These are phyloP conservation scores for Xylaria telfairii DNA, from an alignment of 495 filamentous ascomycete species.

Conservation along the genomic window DNA sequence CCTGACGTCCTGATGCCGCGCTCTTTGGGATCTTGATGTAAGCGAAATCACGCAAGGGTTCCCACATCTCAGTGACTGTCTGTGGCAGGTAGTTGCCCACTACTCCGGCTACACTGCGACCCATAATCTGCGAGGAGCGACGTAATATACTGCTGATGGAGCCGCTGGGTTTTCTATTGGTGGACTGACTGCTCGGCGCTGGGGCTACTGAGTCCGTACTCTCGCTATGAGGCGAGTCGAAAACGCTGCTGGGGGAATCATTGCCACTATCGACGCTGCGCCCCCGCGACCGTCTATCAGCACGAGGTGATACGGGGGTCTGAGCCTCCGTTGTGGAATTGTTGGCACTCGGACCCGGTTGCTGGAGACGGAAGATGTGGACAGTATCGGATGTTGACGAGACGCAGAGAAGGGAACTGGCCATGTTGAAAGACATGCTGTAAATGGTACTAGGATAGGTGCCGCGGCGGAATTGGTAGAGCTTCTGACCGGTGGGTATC, in stretches of 20 bases:
- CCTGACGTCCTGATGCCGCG: slow-evolving; percentile 41
- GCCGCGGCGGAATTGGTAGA: slow-evolving; percentile 93
- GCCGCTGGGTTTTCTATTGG: slow-evolving; percentile 58
- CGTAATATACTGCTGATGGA: slow-evolving; percentile 88
- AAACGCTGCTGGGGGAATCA: slow-evolving; percentile 51
- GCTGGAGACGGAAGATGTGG: slow-evolving; percentile 85
- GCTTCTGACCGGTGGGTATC: slow-evolving; percentile 84
- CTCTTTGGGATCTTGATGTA: slow-evolving; percentile 90
- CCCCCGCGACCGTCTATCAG: slow-evolving; percentile 54
- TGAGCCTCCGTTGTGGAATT: slow-evolving; percentile 36
- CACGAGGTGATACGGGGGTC: slow-evolving; percentile 44
- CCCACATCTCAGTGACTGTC: slow-evolving; percentile 96
- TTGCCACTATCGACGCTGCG: slow-evolving; percentile 55
- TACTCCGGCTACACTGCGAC: slow-evolving; percentile 84
- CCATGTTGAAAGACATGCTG: slow-evolving; percentile 99
- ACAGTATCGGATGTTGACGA: slow-evolving; percentile 96
- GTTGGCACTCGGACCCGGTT: slow-evolving; percentile 37
- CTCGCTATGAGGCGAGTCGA: slow-evolving; percentile 53
- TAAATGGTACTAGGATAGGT: slow-evolving; percentile 94
- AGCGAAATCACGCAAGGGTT: slow-evolving; percentile 92
- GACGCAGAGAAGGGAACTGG: slow-evolving; percentile 89
- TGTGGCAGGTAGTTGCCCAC: slow-evolving; percentile 90
- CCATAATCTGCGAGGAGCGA: slow-evolving; percentile 95
- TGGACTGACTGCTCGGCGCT: slow-evolving; percentile 50
- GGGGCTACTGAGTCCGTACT: slow-evolving; percentile 44